Conservation (phyloP, 805 yeast species). For the Myxozyma monticola region DNA sequence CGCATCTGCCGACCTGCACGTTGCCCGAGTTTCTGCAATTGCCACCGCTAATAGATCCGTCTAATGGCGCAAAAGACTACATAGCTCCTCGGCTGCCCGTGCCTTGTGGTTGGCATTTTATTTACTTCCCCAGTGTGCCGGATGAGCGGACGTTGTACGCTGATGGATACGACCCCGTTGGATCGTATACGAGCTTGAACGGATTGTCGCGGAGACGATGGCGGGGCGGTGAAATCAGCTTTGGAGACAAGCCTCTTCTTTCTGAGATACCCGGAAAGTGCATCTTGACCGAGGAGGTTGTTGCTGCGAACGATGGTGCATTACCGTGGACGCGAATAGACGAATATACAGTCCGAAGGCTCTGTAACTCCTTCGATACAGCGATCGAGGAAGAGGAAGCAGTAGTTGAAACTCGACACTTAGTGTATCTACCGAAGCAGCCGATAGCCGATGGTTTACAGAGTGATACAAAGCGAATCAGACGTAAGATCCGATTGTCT, state of each 20-base stretch:
- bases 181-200: neutral
- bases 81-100: neutral
- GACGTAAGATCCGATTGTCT: neutral
- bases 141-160: constrained; percentile 11
- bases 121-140: constrained; percentile 15
- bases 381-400: constrained; percentile 3
- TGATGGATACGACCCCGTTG: constrained; percentile 24
- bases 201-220: constrained; percentile 18
- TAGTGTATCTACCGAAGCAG: constrained; percentile 10
- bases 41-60: no score
- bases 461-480: neutral
- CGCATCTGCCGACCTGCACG: constrained; percentile 22
- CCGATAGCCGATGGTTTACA: neutral
- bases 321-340: constrained; percentile 2
- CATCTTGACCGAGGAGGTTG: constrained; percentile 1
- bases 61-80: neutral
- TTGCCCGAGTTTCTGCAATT: constrained; percentile 16
- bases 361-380: no score
- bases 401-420: constrained; percentile 16
- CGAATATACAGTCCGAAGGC: constrained; percentile 6
- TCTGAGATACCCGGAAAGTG: constrained; percentile 10
- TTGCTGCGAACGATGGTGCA: neutral
- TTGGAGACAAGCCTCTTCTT: neutral
- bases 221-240: constrained; percentile 24
- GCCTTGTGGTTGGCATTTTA: constrained; percentile 27